Evolutionary conservation across 1,139 yeast genomes (phyloP), one percentile per base, ranked within the genome.

Genomic region (Tardiomyces digboiensis): DNA sequence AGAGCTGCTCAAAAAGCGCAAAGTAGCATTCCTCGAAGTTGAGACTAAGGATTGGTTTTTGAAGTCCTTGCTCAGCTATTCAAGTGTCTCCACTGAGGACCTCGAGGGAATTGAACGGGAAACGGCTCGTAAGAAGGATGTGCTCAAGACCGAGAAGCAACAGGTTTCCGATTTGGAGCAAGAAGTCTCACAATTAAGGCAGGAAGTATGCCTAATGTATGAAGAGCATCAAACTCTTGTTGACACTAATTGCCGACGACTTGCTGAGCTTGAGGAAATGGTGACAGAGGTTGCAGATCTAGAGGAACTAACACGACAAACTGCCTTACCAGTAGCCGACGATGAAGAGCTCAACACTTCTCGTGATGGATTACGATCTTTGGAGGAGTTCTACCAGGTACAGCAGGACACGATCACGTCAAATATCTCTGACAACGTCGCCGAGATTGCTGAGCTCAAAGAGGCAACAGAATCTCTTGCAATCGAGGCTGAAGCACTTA

Each of bases 1-100:
- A 45, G 72, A 71, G 48, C 59, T 69, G 26, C 74, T 74, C 49
- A 68, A 72, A 18, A 68, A 78, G 44, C 62, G 80, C 40, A 78
- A 80, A 55, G 77, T 79, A 48, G 71, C 78, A 41, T 80, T 78
- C 55, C 60, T 80, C 41, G 88, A 81, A 55, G 83, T 80, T 53
- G 87, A 80, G 53, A 73, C 85, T 1, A 71, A 82, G 51, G 83
- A 80, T 49, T 71, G 76, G 61, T 80, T 80, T 56, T 62, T 80
- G 39, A 55, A 77, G 14, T 54, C 63, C 8, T 54, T 71, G 16
- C 36, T 38, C 20, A 23, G 19, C 16, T 47, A 43, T 6, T 16
- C 33, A 8, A 4, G 33, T n/a, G 33, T 52, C 44, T 45, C 29
- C 26, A 29, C 3, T 42, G 41, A 26, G 16, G 44, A 42, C 10